These are phyloP conservation scores for Pythium dissotocum DNA, from an alignment of 352 stramenopile genomes.

Conservation along the genomic window DNA sequence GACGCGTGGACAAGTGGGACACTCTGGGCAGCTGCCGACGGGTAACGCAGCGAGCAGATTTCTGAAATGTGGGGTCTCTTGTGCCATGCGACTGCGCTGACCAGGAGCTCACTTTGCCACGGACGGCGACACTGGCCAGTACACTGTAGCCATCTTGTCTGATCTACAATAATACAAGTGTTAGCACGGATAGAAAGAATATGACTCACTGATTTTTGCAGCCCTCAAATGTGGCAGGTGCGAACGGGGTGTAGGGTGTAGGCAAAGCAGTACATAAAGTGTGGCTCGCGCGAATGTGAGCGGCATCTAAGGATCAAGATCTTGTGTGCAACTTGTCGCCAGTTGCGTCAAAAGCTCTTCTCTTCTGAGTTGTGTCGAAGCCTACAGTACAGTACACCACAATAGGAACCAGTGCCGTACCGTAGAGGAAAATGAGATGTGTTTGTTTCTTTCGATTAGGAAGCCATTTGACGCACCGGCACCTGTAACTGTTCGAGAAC, in stretches of 20 bases:
- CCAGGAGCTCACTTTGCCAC: not conserved
- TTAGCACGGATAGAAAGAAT: too few relatives aligned
- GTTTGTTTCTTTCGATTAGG: not conserved
- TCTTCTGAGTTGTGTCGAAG: not conserved
- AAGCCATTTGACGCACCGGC: not conserved
- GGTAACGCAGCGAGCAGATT: constrained; percentile 3
- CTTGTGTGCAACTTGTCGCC: not conserved
- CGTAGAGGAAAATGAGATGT: not conserved
- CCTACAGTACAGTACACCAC: not conserved
- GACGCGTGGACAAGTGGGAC: not conserved
- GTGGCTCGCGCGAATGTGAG: too few relatives aligned
- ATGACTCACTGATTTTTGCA: too few relatives aligned
- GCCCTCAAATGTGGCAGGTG: too few relatives aligned
- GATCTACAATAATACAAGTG: not conserved
- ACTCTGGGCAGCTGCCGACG: not conserved
- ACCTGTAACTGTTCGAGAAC: not conserved
- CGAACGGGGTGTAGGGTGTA: too few relatives aligned
- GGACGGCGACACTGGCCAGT: not conserved
- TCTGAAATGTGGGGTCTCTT: constrained; percentile 2
- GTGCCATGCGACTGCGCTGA: not conserved
- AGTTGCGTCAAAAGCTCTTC: too few relatives aligned
- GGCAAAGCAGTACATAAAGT: too few relatives aligned
- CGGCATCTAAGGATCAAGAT: too few relatives aligned
- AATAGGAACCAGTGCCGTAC: not conserved
- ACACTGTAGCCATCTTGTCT: constrained; percentile 1